These are phyloP conservation scores for Cryphonectria carpinicola DNA, from an alignment of 2,329 filamentous ascomycete genomes.

Conservation along the genomic window DNA sequence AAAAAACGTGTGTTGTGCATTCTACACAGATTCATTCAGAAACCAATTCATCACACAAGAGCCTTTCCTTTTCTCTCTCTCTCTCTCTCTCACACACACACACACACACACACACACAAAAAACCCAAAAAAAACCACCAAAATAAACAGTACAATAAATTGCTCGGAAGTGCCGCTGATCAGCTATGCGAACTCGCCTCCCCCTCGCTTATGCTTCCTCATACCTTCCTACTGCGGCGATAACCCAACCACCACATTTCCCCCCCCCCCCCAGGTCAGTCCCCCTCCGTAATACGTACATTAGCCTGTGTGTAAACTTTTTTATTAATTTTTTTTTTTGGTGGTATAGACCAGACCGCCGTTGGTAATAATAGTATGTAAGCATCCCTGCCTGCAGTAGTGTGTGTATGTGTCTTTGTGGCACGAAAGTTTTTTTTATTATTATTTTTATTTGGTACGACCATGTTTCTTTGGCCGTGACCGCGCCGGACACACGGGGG, in stretches of 20 bases:
- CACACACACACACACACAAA: too few species aligned
- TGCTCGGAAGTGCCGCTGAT: neutral
- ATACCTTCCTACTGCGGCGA: conserved; percentile 5
- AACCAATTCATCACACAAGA: too few species aligned
- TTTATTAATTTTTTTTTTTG: too few species aligned
- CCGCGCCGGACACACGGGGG: conserved; percentile 1
- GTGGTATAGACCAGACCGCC: neutral
- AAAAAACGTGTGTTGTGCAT: too few species aligned
- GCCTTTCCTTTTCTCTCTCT: too few species aligned
- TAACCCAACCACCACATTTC: conserved; percentile 1
- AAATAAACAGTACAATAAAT: too few species aligned
- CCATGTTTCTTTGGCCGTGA: neutral
- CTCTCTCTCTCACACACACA: too few species aligned
- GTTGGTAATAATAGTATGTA: neutral
- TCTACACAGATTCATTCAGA: neutral
- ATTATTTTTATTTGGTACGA: neutral
- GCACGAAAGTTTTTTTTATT: neutral
- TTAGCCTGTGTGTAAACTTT: neutral
- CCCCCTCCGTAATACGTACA: neutral
- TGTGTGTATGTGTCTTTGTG: neutral
- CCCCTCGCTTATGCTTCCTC: conserved; percentile 1
- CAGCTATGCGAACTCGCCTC: neutral
- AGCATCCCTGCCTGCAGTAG: conserved; percentile 1
- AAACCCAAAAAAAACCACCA: too few species aligned
- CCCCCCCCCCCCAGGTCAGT: neutral